phyloP scores from a whole-genome alignment of 108 stramenopile species.

The Skeletonema menzelii region DNA sequence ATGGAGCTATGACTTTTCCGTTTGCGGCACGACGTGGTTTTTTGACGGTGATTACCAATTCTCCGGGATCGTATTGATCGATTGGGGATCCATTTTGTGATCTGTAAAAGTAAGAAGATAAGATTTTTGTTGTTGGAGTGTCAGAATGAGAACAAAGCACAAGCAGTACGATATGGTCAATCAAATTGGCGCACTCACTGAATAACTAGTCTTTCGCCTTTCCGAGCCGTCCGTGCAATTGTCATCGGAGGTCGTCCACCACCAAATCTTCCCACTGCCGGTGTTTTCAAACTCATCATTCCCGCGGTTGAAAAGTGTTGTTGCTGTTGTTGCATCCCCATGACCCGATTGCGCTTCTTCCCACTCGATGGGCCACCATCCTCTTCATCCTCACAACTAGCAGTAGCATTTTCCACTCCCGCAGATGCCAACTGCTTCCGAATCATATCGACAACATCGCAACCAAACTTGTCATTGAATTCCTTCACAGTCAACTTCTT shows the following conservation, averaged over 20 bases:
- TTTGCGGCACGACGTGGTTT: slow-evolving; percentile 54
- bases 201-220: slow-evolving; percentile 60
- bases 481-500: slow-evolving; percentile 68
- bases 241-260: slow-evolving; percentile 13
- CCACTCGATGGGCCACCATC: slow-evolving; percentile 19
- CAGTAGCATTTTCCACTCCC: background rate
- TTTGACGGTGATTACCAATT: slow-evolving; percentile 71
- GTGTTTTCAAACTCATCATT: slow-evolving; percentile 49
- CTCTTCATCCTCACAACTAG: background rate
- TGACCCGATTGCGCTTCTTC: slow-evolving; percentile 7
- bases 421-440: slow-evolving; percentile 15
- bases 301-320: background rate
- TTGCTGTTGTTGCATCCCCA: slow-evolving; percentile 7
- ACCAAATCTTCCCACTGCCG: slow-evolving; percentile 24
- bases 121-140: background rate
- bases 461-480: slow-evolving; percentile 60
- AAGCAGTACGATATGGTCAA: background rate
- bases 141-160: slow-evolving; percentile 2
- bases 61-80: slow-evolving; percentile 58
- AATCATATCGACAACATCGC: slow-evolving; percentile 59
- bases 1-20: slow-evolving; percentile 16
- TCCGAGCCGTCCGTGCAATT: slow-evolving; percentile 56
- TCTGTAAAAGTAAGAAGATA: slow-evolving; percentile 20
- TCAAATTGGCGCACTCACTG: slow-evolving; percentile 19
- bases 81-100: slow-evolving; percentile 76